Percentiles rank a stretch among this genome's conserved stretches.
phyloP scores from a whole-genome alignment of 2,329 filamentous ascomycete genomes.

The Colletotrichum sp. region DNA sequence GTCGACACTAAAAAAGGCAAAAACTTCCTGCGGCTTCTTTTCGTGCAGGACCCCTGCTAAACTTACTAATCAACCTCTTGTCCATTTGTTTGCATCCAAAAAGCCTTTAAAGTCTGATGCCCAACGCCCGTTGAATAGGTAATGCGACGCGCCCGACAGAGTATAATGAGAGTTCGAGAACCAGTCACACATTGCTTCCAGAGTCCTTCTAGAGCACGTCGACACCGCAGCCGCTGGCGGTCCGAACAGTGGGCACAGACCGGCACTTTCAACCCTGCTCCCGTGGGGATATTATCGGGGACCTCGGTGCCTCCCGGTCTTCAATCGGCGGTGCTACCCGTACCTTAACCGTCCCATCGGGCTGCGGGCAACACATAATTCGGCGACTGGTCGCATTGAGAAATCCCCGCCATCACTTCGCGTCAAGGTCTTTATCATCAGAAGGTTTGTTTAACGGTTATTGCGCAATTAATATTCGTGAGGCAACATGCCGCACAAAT shows the following conservation, averaged over 20 bases:
- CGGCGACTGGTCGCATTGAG: background rate
- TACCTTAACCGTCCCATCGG: background rate
- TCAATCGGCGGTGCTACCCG: background rate
- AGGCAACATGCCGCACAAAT: background rate
- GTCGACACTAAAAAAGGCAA: background rate
- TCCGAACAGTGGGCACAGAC: background rate
- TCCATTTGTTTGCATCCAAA: background rate
- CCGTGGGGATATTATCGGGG: background rate
- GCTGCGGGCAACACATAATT: background rate
- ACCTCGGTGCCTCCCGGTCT: background rate
- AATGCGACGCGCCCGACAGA: background rate
- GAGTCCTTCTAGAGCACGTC: background rate
- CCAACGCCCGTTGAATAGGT: background rate
- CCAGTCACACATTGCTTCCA: background rate
- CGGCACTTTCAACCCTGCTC: background rate
- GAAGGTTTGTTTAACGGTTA: background rate
- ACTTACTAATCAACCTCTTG: background rate
- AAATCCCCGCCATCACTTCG: background rate
- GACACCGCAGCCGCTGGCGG: background rate
- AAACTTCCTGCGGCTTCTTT: background rate
- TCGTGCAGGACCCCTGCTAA: background rate
- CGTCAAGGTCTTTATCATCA: background rate
- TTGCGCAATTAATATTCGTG: conserved; percentile 13
- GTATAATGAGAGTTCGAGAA: background rate
- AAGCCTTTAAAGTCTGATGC: background rate